phyloP scores from a whole-genome alignment of 2,329 filamentous ascomycete genomes.

The Rhytidhysteron rufulum region DNA sequence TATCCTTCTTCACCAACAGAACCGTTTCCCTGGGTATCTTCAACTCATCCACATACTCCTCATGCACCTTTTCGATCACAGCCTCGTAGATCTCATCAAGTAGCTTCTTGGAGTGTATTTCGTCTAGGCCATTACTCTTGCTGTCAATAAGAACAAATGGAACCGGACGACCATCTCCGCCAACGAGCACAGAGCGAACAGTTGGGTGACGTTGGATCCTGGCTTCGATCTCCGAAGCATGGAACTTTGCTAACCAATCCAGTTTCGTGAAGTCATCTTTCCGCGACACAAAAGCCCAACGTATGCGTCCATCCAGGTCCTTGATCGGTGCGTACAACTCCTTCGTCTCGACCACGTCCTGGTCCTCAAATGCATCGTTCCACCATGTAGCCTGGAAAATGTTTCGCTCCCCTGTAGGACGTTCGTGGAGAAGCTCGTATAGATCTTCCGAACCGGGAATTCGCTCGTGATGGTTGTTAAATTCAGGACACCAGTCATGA shows the following conservation, averaged over 20 bases:
- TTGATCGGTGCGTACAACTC: slow-evolving; percentile 32
- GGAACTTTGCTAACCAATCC: slow-evolving; percentile 15
- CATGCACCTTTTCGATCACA: slow-evolving; percentile 5
- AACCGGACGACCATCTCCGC: slow-evolving; percentile 12
- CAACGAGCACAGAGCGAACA: slow-evolving; percentile 11
- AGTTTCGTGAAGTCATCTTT: slow-evolving; percentile 22
- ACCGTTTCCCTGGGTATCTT: slow-evolving; percentile 12
- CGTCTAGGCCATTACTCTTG: slow-evolving; percentile 8
- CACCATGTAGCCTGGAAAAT: slow-evolving; percentile 28
- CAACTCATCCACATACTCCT: slow-evolving; percentile 8
- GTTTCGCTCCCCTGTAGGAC: slow-evolving; percentile 16
- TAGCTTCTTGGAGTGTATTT: slow-evolving; percentile 7
- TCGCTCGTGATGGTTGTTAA: slow-evolving; percentile 9
- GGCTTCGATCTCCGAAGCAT: slow-evolving; percentile 13
- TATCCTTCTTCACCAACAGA: slow-evolving; percentile 11
- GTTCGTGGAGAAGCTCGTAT: slow-evolving; percentile 32
- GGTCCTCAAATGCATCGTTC: slow-evolving; percentile 16
- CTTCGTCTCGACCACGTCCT: slow-evolving; percentile 28
- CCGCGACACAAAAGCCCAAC: slow-evolving; percentile 13
- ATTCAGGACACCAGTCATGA: slow-evolving; percentile 14
- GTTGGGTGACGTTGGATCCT: slow-evolving; percentile 11
- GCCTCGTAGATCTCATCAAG: slow-evolving; percentile 9
- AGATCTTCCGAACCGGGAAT: slow-evolving; percentile 16
- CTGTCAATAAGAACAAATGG: slow-evolving; percentile 16
- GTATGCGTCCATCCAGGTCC: slow-evolving; percentile 13